Evolutionary conservation across 371 early-diverging fungal genomes (phyloP).

Genomic region (Mortierella sp.): DNA sequence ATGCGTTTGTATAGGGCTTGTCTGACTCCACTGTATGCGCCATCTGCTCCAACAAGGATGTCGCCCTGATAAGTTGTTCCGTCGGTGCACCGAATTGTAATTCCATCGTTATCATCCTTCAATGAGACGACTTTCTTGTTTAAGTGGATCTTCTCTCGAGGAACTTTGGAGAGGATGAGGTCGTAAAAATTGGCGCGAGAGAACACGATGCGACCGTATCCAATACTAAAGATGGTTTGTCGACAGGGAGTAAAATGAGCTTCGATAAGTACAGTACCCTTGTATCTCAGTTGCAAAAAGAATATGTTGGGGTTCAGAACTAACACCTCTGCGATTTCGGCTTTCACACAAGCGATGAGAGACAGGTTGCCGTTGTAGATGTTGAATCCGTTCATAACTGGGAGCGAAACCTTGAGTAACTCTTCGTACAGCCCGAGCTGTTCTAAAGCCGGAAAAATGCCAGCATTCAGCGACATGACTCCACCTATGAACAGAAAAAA

Average conservation of each 20-base stretch:
- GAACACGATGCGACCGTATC: too few relatives aligned
- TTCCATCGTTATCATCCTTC: not conserved
- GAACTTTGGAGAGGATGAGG: not conserved
- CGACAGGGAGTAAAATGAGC: too few relatives aligned
- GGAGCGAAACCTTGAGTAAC: not conserved
- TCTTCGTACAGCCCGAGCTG: slow-evolving; percentile 16
- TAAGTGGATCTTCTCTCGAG: slow-evolving; percentile 9
- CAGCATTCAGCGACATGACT: slow-evolving; percentile 12
- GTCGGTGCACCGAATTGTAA: slow-evolving; percentile 9
- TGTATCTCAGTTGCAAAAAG: too few relatives aligned
- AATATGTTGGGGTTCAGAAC: not conserved
- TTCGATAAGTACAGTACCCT: too few relatives aligned
- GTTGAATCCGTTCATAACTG: not conserved
- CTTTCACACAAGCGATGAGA: not conserved
- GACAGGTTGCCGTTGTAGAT: not conserved
- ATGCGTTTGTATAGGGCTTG: slow-evolving; percentile 13
- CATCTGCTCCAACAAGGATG: slow-evolving; percentile 17
- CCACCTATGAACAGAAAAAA: not conserved
- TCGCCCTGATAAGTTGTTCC: not conserved
- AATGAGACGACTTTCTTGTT: slow-evolving; percentile 12
- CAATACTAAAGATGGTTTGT: too few relatives aligned
- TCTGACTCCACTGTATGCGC: slow-evolving; percentile 7
- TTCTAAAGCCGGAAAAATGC: slow-evolving; percentile 10
- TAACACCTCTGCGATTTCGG: not conserved
- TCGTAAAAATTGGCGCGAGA: not conserved